Percentiles rank a stretch among this genome's conserved stretches.
These are phyloP conservation scores for Globisporangium abappressorium DNA, from an alignment of 352 stramenopile species.

Conservation along the genomic window DNA sequence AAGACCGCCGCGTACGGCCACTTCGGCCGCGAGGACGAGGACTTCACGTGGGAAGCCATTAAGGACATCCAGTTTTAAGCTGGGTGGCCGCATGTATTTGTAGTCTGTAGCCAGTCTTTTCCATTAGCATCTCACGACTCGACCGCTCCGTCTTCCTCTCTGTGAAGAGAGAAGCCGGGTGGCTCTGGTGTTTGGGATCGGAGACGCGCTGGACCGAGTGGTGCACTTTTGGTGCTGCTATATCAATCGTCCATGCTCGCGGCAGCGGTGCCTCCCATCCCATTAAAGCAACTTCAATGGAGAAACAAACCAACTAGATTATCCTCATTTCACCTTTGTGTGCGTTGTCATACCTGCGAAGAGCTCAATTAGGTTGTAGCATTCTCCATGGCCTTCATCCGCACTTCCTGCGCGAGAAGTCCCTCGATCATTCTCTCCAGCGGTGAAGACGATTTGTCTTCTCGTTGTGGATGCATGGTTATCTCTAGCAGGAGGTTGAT, in stretches of 20 bases:
- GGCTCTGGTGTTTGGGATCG: constrained; percentile 25
- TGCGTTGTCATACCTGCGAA: not conserved
- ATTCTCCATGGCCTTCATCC: not conserved
- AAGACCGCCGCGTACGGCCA: constrained; percentile 99
- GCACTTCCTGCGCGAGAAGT: not conserved
- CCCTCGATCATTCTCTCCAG: not conserved
- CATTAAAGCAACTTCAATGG: constrained; percentile 30
- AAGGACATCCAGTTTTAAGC: constrained; percentile 89
- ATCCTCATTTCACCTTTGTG: constrained; percentile 13
- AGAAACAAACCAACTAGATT: constrained; percentile 37
- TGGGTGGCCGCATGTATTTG: constrained; percentile 26
- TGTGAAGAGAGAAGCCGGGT: constrained; percentile 22
- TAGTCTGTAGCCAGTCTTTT: constrained; percentile 34
- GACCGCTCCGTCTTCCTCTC: constrained; percentile 25
- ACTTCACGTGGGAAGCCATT: constrained; percentile 99
- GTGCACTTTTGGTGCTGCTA: constrained; percentile 41
- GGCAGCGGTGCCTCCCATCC: constrained; percentile 18
- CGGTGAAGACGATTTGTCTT: not conserved
- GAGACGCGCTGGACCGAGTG: constrained; percentile 15
- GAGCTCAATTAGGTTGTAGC: not conserved
- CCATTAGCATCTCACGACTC: constrained; percentile 26
- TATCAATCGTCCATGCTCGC: constrained; percentile 40
- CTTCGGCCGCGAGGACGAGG: constrained; percentile 97
- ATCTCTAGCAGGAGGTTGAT: not conserved
- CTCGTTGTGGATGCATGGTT: not conserved